A percentile compares a stretch with the other conserved stretches of the same genome.
phyloP scores from a whole-genome alignment of 139 green algal species.

The Gonium pectorale region DNA sequence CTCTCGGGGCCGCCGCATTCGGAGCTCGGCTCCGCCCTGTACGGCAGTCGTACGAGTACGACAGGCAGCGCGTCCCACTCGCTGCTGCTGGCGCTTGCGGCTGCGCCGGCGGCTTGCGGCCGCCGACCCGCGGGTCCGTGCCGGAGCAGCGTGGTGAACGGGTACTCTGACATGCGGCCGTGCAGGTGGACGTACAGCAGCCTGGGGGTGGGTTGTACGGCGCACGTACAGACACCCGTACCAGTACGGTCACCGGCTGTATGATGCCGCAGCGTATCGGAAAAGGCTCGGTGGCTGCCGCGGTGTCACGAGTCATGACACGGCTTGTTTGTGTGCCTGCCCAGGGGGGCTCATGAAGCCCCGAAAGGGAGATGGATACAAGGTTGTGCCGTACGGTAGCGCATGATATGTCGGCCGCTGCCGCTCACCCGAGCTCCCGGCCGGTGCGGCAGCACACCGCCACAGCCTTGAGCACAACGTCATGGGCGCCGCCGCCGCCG shows the following conservation, averaged over 20 bases:
- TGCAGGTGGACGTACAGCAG: constrained; percentile 39
- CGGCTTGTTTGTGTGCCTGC: too few species aligned
- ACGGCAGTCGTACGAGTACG: constrained; percentile 39
- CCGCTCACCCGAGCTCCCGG: constrained; percentile 23
- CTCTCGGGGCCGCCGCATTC: constrained; percentile 38
- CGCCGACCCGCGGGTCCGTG: constrained; percentile 19
- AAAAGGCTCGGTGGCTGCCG: background rate
- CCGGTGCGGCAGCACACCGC: background rate
- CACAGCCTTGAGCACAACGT: constrained; percentile 14
- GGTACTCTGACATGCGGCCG: constrained; percentile 23
- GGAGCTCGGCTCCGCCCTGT: background rate
- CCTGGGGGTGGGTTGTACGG: background rate
- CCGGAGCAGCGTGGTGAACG: constrained; percentile 37
- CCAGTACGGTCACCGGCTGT: too few species aligned
- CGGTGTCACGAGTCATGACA: too few species aligned
- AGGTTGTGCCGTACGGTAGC: too few species aligned
- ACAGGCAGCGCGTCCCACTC: background rate
- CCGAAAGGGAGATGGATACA: too few species aligned
- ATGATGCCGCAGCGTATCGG: background rate
- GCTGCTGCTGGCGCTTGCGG: background rate
- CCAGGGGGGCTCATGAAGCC: too few species aligned
- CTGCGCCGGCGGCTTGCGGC: background rate
- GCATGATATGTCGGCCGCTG: too few species aligned
- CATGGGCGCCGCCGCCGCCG: background rate
- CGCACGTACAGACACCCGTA: too few species aligned